A percentile compares a stretch with the other conserved stretches of the same genome.
Evolutionary conservation across 495 filamentous ascomycete genomes (phyloP).

Genomic region (Penicillium chermesinum): DNA sequence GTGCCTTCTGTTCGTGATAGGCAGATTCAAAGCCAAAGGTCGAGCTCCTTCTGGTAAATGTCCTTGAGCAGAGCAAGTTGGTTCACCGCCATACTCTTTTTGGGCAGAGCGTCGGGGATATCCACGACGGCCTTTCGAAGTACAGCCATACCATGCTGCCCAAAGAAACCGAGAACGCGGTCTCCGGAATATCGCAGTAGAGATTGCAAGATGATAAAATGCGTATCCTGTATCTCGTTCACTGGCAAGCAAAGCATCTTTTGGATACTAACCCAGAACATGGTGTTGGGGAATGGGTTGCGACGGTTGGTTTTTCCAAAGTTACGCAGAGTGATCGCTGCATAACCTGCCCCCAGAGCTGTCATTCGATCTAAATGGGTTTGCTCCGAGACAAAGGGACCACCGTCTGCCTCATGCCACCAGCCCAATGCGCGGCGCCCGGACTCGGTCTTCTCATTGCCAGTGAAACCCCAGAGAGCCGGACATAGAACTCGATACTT

Average conservation of each 20-base stretch:
- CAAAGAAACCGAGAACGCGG: slow-evolving; percentile 73
- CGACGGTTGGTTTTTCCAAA: slow-evolving; percentile 59
- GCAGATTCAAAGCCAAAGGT: slow-evolving; percentile 41
- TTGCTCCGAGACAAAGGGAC: slow-evolving; percentile 57
- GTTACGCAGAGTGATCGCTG: slow-evolving; percentile 73
- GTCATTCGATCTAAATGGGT: slow-evolving; percentile 75
- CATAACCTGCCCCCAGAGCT: slow-evolving; percentile 77
- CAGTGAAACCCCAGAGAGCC: slow-evolving; percentile 78
- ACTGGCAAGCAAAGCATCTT: slow-evolving; percentile 67
- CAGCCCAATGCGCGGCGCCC: slow-evolving; percentile 72
- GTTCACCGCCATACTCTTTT: slow-evolving; percentile 49
- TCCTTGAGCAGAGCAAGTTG: slow-evolving; percentile 56
- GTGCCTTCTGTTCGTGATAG: not conserved
- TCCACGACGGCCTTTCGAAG: slow-evolving; percentile 62
- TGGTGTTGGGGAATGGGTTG: slow-evolving; percentile 72
- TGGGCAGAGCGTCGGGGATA: slow-evolving; percentile 52
- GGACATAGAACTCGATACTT: slow-evolving; percentile 80
- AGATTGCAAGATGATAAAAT: slow-evolving; percentile 69
- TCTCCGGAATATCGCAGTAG: slow-evolving; percentile 68
- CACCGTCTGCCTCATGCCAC: slow-evolving; percentile 50
- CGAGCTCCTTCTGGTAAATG: slow-evolving; percentile 53
- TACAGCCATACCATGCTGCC: slow-evolving; percentile 58
- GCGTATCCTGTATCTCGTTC: slow-evolving; percentile 63
- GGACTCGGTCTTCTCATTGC: slow-evolving; percentile 64
- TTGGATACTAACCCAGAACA: slow-evolving; percentile 76